phyloP scores from a whole-genome alignment of 495 filamentous ascomycete species.

The Cercophora newfieldiana region DNA sequence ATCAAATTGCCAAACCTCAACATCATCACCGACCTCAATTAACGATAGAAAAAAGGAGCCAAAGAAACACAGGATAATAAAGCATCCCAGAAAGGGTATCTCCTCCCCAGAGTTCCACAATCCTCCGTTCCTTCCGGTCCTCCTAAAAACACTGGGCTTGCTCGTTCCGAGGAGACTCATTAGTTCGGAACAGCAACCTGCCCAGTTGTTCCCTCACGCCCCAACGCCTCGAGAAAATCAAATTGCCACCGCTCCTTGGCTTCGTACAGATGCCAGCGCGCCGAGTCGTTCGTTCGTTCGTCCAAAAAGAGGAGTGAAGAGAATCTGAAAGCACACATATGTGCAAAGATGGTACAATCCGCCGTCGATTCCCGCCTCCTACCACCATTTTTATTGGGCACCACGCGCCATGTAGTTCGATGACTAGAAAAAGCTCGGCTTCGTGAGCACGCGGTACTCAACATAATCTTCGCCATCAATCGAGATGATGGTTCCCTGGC shows the following conservation, averaged over 20 bases:
- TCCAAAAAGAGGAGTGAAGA: neutral
- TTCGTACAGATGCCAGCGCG: neutral
- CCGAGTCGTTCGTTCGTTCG: neutral
- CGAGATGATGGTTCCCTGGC: constrained; percentile 50
- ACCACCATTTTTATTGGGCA: neutral
- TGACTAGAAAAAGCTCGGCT: constrained; percentile 50
- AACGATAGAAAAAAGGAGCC: neutral
- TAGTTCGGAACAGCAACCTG: neutral
- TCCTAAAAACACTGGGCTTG: neutral
- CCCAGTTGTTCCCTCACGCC: neutral
- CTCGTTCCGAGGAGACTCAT: neutral
- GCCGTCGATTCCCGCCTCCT: neutral
- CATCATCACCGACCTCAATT: neutral
- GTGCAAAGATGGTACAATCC: neutral
- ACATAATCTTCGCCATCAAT: constrained; percentile 61
- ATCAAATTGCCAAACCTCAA: neutral
- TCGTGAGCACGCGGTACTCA: constrained; percentile 57
- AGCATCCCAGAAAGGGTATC: neutral
- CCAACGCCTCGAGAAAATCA: neutral
- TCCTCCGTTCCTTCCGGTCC: neutral
- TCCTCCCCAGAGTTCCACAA: neutral
- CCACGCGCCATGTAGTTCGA: neutral
- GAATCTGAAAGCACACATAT: neutral
- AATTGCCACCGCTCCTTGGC: neutral
- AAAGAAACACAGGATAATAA: too few species aligned